Conservation (phyloP, 148 eudicot genomes). For the Selenicereus undatus region DNA sequence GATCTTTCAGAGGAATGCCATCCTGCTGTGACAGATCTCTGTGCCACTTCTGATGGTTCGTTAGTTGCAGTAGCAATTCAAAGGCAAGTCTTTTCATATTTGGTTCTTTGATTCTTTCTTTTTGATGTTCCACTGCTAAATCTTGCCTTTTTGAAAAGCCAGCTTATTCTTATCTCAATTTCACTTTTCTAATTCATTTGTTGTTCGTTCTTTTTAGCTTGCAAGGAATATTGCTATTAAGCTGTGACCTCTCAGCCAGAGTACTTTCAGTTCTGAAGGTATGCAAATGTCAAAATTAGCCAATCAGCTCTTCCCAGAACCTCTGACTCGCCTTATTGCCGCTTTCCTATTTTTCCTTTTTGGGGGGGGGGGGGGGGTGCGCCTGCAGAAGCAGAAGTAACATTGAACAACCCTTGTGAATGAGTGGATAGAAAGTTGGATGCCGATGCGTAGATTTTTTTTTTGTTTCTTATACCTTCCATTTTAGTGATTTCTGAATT, state of each 20-base stretch:
- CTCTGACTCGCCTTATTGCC: background rate
- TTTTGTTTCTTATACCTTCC: background rate
- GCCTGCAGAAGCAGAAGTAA: background rate
- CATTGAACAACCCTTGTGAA: background rate
- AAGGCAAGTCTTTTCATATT: slow-evolving; percentile 38
- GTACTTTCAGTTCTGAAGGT: slow-evolving; percentile 55
- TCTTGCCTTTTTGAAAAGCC: background rate
- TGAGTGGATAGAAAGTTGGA: background rate
- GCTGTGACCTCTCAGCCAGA: slow-evolving; percentile 57
- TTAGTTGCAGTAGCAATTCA: slow-evolving; percentile 75
- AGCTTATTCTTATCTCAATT: background rate
- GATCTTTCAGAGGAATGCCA: slow-evolving; percentile 47
- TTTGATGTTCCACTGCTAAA: background rate
- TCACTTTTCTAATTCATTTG: background rate
- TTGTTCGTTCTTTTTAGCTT: slow-evolving; percentile 41
- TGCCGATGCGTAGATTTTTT: background rate
- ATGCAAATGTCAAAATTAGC: background rate
- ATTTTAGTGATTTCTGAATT: background rate
- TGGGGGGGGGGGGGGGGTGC: background rate
- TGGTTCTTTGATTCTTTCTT: slow-evolving; percentile 5
- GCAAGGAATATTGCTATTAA: slow-evolving; percentile 69
- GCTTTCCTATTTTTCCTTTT: background rate
- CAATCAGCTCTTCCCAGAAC: background rate
- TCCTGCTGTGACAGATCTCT: slow-evolving; percentile 41
- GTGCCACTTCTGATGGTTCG: slow-evolving; percentile 42